phyloP scores from a whole-genome alignment of 306 rosid species.

The Sophora flavescens region DNA sequence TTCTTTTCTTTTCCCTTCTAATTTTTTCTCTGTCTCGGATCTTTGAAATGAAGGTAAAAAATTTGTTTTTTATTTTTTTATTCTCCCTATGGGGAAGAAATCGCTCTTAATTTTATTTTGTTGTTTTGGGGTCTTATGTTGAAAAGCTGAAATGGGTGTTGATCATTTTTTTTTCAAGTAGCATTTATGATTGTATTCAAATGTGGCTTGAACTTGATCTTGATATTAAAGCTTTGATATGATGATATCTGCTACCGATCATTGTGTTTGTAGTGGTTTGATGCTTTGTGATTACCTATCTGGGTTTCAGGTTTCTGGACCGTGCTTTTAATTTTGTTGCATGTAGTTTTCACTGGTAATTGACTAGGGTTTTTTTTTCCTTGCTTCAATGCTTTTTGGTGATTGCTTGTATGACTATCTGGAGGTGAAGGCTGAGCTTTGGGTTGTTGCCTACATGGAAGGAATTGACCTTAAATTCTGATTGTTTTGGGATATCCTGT shows the following conservation, averaged over 20 bases:
- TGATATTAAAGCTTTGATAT: neutral
- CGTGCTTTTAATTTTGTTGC: slow-evolving; percentile 31
- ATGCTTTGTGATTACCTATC: neutral
- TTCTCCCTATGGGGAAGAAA: neutral
- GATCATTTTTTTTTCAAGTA: neutral
- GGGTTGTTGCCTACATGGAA: neutral
- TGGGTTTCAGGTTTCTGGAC: slow-evolving; percentile 23
- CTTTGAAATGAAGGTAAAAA: neutral
- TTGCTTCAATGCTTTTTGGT: neutral
- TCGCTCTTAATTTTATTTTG: neutral
- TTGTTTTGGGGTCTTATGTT: neutral
- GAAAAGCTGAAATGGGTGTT: neutral
- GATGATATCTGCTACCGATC: neutral
- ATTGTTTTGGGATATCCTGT: neutral
- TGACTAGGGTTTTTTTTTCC: slow-evolving; percentile 25
- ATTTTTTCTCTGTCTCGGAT: slow-evolving; percentile 23
- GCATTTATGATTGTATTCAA: neutral
- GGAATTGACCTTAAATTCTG: neutral
- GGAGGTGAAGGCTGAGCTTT: no score
- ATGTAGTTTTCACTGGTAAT: neutral
- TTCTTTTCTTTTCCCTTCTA: neutral
- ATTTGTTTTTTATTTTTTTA: neutral
- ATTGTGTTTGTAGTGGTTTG: neutral
- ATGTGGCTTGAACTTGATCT: neutral
- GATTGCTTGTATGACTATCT: neutral